Conservation (phyloP, 192 early-diverging fungal species). For the Phycomyces blakesleeanus region DNA sequence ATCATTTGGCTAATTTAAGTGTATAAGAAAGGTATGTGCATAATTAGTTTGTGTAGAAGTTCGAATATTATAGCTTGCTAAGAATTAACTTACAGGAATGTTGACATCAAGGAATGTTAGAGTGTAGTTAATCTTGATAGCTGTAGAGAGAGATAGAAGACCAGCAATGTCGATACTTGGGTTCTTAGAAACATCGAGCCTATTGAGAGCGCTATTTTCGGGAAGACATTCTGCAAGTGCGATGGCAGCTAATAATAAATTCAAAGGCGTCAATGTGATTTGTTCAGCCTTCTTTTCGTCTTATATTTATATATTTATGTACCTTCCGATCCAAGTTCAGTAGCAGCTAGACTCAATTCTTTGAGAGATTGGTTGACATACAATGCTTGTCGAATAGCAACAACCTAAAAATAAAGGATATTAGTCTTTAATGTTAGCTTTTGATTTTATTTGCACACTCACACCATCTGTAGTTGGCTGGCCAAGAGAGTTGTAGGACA, state of each 20-base stretch:
- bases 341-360: constrained; percentile 30
- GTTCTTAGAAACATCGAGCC: constrained; percentile 77
- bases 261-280: not conserved
- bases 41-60: no score
- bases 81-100: constrained; percentile 1
- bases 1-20: constrained; percentile 17
- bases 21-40: not conserved
- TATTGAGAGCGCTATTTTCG: constrained; percentile 60
- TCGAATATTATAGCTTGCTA: no score
- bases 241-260: constrained; percentile 52
- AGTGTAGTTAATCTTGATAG: constrained; percentile 75
- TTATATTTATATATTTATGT: no score
- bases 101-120: constrained; percentile 68
- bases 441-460: not conserved
- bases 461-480: constrained; percentile 34
- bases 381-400: constrained; percentile 39
- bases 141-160: constrained; percentile 75
- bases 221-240: constrained; percentile 79
- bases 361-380: constrained; percentile 46
- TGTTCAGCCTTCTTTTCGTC: not conserved
- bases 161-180: constrained; percentile 74
- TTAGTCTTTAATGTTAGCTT: not conserved
- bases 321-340: constrained; percentile 21
- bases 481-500: constrained; percentile 39
- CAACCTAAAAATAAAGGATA: constrained; percentile 25